phyloP scores from a whole-genome alignment of 2,329 filamentous ascomycete species.

The Sarocladiaceae sp. region DNA sequence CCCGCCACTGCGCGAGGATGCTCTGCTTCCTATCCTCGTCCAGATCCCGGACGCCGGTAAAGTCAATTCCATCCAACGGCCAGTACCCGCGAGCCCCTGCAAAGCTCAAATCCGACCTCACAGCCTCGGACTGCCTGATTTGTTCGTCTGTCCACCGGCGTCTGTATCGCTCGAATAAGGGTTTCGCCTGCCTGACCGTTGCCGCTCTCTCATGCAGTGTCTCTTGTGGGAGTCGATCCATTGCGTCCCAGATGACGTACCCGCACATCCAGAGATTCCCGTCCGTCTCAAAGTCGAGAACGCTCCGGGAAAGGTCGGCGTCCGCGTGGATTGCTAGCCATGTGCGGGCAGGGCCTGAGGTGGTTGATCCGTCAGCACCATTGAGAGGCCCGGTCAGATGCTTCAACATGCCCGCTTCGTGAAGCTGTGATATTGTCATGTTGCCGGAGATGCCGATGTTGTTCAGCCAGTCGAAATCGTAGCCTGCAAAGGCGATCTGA shows the following conservation, averaged over 20 bases:
- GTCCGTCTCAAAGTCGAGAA: not conserved
- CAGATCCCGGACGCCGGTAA: conserved; percentile 5
- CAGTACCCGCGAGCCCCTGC: conserved; percentile 3
- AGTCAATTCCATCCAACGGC: conserved; percentile 4
- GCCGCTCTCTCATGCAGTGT: not conserved
- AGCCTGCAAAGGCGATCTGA: not conserved
- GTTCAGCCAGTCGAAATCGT: not conserved
- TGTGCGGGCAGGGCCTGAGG: not conserved
- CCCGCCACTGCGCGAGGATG: not conserved
- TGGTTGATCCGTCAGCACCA: not conserved
- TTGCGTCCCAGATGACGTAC: conserved; percentile 5
- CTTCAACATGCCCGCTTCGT: not conserved
- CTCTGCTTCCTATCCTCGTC: not conserved
- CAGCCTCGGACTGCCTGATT: not conserved
- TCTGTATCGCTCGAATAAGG: not conserved
- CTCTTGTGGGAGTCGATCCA: not conserved
- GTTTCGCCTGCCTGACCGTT: not conserved
- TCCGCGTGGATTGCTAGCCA: not conserved
- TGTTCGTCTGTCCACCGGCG: not conserved
- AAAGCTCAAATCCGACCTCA: not conserved
- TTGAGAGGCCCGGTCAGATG: not conserved
- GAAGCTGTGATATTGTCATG: too few relatives aligned
- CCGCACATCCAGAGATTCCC: conserved; percentile 6
- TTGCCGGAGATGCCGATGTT: too few relatives aligned
- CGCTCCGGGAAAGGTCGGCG: not conserved